Evolutionary conservation across 1,284 basidiomycete genomes (phyloP).

Genomic region (Cryptococcus sp.): DNA sequence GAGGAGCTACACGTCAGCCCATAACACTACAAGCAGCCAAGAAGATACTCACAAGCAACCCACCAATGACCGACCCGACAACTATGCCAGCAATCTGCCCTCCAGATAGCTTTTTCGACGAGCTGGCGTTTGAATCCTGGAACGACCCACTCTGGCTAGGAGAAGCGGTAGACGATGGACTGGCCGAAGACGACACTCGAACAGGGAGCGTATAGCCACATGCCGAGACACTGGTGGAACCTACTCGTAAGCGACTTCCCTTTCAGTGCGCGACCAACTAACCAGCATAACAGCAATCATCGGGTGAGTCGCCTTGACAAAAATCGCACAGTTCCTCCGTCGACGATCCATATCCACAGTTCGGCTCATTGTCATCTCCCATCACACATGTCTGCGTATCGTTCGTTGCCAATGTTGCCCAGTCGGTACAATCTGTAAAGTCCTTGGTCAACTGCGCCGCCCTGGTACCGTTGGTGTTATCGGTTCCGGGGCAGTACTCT

Average conservation of each 20-base stretch:
- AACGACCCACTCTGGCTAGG: conserved; percentile 3
- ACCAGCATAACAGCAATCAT: conserved; percentile 39
- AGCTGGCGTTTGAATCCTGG: conserved; percentile 5
- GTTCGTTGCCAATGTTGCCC: conserved; percentile 44
- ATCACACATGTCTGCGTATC: conserved; percentile 42
- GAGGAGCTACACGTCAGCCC: conserved; percentile 20
- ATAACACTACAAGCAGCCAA: background rate
- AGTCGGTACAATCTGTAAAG: conserved; percentile 43
- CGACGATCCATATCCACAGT: conserved; percentile 48
- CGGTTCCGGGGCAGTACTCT: conserved; percentile 26
- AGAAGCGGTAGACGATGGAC: conserved; percentile 12
- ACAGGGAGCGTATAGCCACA: conserved; percentile 32
- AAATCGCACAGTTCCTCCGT: conserved; percentile 45
- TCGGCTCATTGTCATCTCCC: conserved; percentile 45
- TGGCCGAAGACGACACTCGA: conserved; percentile 4
- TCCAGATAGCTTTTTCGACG: conserved; percentile 19
- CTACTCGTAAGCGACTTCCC: conserved; percentile 7
- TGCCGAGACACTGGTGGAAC: conserved; percentile 26
- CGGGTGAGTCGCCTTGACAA: conserved; percentile 33
- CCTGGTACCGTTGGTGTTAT: conserved; percentile 32
- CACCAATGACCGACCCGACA: conserved; percentile 38
- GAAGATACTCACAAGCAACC: conserved; percentile 28
- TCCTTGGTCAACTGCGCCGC: conserved; percentile 41
- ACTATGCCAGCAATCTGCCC: conserved; percentile 41
- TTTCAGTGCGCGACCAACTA: conserved; percentile 7